Base-by-base conservation (phyloP, 1,284 basidiomycete species). In the Cryptococcus depauperatus region DNA sequence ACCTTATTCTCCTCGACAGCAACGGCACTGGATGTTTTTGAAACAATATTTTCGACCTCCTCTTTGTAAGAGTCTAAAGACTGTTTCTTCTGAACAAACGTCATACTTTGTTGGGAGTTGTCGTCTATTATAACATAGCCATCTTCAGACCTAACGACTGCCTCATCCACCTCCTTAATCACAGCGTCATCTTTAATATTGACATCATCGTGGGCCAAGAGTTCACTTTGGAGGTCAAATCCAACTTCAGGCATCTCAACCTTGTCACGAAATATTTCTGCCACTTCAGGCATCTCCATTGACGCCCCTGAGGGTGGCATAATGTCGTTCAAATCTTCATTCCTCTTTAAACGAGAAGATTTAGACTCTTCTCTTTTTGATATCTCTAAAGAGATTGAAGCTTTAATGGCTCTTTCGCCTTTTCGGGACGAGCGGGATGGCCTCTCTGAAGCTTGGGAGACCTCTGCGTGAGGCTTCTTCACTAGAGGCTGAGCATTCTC, bases 261-360 rank as follows among this genome's bases (percentile, higher is more conserved):
- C n/a, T n/a, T n/a, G n/a, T n/a, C n/a, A n/a, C n/a, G n/a, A n/a
- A n/a, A n/a, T n/a, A n/a, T n/a, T n/a, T n/a, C n/a, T n/a, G n/a
- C n/a, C n/a, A n/a, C n/a, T n/a, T n/a, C n/a, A n/a, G n/a, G n/a
- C n/a, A n/a, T n/a, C n/a, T 30, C 9, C 28, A 30, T n/a, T 30
- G 28, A n/a, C 28, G 28, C 28, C 5, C 19, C 32, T 33, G 4
- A 14, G n/a, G n/a, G n/a, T n/a, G 32, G 32, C 5, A 2, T 18
- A 6, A 35, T 21, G 35, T 30, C 18, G 43, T 42, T 27, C n/a
- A 35, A 32, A 25, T 40, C 27, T 38, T 44, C 39, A n/a, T 29
- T 28, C 19, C 47, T 41, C 27, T 42, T 47, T 6, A 32, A 42
- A 21, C 33, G 30, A 4, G 38, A 25, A 5, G 46, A 43, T 14